Conservation (phyloP, 345 rosid genomes). For the Viola odorata region DNA sequence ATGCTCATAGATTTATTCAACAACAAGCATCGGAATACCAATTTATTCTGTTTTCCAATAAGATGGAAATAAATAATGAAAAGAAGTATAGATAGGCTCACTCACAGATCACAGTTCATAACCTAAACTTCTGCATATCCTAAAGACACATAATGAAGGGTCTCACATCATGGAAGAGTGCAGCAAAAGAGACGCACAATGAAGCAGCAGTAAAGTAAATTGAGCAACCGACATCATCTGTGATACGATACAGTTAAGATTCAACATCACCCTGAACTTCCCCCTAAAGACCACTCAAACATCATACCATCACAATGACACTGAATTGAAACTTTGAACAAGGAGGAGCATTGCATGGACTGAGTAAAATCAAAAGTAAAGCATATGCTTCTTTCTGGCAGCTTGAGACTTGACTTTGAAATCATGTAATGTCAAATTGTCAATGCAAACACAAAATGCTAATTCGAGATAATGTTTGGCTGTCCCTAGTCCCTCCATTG, state of each 20-base stretch:
- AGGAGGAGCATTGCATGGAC: neutral
- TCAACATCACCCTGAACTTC: neutral
- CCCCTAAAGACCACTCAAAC: neutral
- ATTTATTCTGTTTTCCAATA: no score
- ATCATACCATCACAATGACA: constrained; percentile 1
- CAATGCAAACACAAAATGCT: neutral
- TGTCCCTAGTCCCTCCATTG: neutral
- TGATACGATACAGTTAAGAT: neutral
- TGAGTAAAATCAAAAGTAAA: no score
- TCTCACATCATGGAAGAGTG: neutral
- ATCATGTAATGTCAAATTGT: no score
- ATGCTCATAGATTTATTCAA: no score
- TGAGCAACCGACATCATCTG: neutral
- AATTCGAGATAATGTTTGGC: neutral
- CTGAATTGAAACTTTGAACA: neutral
- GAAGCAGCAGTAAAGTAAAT: neutral
- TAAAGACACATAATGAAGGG: neutral
- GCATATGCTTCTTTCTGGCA: no score
- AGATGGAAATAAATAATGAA: no score
- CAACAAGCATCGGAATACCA: no score
- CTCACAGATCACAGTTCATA: no score
- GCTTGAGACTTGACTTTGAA: no score
- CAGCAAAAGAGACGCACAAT: neutral
- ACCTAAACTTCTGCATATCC: no score
- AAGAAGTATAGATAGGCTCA: no score